Base-by-base conservation (phyloP, 805 yeast genomes). In the Suhomyces kilbournensis region DNA sequence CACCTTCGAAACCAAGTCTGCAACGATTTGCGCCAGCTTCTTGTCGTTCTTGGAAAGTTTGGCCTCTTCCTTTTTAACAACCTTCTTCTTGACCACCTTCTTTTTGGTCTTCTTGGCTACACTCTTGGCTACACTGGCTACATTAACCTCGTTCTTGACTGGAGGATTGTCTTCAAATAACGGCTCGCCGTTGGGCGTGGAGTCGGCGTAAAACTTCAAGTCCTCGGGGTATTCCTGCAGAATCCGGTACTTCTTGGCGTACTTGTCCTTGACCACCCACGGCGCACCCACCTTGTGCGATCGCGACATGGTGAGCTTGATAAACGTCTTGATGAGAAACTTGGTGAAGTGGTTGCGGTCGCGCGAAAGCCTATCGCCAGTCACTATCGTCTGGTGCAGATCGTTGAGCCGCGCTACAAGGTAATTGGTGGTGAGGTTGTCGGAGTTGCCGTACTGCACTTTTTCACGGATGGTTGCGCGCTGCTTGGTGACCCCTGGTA, bases 251-350 rank as follows among this genome's bases (percentile, higher is more conserved):
- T 79, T 78, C 51, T 75, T 76, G 0, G 94, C 94, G 66, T 82
- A 90, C 58, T 85, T 84, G 23, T 82, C 83, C 64, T 86, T 88
- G 14, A 94, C 94, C 19, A 93, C 84, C 98, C 98, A 94, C 2
- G 98, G 98, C 2, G 97, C 93, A 3, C 98, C 97, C 43, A 85
- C 76, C 76, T 88, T 89, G 50, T 86, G 79, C 1, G 92, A 88
- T 51, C 96, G 82, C 7, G 87, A 77, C 65, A 90, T 79, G 44
- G 90, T 80, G 65, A 88, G 78, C 69, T 92, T 88, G 65, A 92
- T 78, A 65, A 94, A 85, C n/a, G 97, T 86, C 66, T 92, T 88
- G 35, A 94, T 87, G 50, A 88, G 79, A 82, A 92, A 86, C 68
- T 93, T 94, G 8, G 97, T 92, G 72, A 91, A 92, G 50, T 86